Evolutionary conservation across 305 asterid genomes (phyloP).

Genomic region (Fraxinus sp.): DNA sequence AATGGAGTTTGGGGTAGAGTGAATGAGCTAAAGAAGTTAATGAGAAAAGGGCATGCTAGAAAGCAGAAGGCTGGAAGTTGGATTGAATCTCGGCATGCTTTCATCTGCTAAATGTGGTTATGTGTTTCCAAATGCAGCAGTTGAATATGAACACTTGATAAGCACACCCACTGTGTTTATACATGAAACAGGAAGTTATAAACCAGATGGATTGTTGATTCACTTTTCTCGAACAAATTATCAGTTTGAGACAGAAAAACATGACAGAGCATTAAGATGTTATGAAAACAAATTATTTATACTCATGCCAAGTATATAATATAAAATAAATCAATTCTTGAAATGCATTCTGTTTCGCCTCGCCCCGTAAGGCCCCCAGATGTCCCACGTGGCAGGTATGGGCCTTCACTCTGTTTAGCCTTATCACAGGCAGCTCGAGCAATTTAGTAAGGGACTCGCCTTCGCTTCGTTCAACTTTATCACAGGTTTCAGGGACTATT

Average conservation of each 20-base stretch:
- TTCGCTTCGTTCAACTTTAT: background rate
- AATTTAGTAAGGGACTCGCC: background rate
- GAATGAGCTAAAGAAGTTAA: slow-evolving; percentile 47
- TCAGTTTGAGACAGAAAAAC: background rate
- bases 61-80: slow-evolving; percentile 85
- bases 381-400: background rate
- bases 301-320: background rate
- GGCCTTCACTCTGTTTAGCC: background rate
- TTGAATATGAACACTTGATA: background rate
- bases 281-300: background rate
- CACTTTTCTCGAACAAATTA: background rate
- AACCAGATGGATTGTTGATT: background rate
- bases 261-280: background rate
- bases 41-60: slow-evolving; percentile 38
- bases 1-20: slow-evolving; percentile 43
- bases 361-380: background rate
- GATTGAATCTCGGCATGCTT: slow-evolving; percentile 35
- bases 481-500: background rate
- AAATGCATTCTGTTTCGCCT: background rate
- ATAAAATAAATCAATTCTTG: background rate
- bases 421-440: background rate
- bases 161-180: background rate
- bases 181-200: background rate
- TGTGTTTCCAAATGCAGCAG: background rate
- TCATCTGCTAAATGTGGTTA: background rate